These are phyloP conservation scores for Hypoxylon sp. DNA, from an alignment of 2,329 filamentous ascomycete genomes.

Conservation along the genomic window DNA sequence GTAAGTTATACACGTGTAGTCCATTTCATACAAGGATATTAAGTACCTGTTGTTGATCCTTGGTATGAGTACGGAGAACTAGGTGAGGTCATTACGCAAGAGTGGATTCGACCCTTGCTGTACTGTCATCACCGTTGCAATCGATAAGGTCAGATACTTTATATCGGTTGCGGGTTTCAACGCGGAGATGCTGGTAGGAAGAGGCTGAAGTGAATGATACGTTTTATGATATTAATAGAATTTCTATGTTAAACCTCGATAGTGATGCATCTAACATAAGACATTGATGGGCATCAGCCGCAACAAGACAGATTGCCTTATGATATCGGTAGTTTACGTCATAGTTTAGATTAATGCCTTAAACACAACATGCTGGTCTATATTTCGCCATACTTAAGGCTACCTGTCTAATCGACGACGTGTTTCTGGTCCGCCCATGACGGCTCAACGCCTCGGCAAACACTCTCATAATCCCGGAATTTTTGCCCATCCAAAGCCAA, in stretches of 20 bases:
- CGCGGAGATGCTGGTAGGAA: not conserved
- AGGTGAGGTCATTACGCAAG: not conserved
- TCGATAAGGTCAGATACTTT: not conserved
- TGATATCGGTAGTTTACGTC: conserved; percentile 1
- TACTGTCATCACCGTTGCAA: not conserved
- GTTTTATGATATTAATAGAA: not conserved
- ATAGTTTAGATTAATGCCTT: not conserved
- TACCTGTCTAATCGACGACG: conserved; percentile 67
- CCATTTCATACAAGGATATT: conserved; percentile 7
- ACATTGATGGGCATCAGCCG: not conserved
- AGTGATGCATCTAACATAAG: not conserved
- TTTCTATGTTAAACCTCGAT: not conserved
- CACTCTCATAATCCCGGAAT: conserved; percentile 79
- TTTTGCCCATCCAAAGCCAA: conserved; percentile 68
- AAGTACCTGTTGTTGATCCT: conserved; percentile 10
- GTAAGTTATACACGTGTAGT: conserved; percentile 17
- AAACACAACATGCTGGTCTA: not conserved
- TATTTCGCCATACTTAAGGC: not conserved
- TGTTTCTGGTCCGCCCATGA: conserved; percentile 75
- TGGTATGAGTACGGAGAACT: not conserved
- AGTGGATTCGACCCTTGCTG: not conserved
- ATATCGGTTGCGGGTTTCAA: not conserved
- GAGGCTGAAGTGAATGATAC: not conserved
- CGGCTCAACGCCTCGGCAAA: conserved; percentile 76
- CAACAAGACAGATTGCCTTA: not conserved